These are phyloP conservation scores for Ceriops zippeliana DNA, from an alignment of 345 rosid genomes.

Conservation along the genomic window DNA sequence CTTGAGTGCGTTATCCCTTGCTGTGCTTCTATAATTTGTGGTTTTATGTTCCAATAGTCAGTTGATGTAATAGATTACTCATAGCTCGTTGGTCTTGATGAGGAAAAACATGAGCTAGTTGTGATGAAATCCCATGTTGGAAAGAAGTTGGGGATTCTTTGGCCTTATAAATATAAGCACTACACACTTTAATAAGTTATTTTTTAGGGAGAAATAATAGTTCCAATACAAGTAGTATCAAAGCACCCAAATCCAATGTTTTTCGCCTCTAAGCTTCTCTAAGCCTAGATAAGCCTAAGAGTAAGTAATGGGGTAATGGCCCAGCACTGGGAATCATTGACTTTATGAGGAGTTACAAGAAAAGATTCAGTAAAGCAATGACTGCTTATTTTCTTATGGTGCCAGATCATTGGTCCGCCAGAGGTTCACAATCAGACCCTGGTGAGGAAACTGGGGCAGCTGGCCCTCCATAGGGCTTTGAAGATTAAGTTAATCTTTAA, in stretches of 20 bases:
- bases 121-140: no score
- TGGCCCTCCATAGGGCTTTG: slow-evolving; percentile 18
- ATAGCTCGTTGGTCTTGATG: slow-evolving; percentile 26
- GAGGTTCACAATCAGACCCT: slow-evolving; percentile 23
- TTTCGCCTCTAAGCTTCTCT: no score
- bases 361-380: slow-evolving; percentile 27
- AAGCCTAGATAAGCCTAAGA: no score
- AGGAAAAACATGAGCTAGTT: slow-evolving; percentile 25
- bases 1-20: not conserved
- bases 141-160: no score
- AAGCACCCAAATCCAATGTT: no score
- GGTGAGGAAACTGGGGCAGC: slow-evolving; percentile 33
- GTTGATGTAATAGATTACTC: slow-evolving; percentile 31
- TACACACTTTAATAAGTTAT: no score
- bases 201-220: no score
- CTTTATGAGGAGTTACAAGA: slow-evolving; percentile 28
- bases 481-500: slow-evolving; percentile 12
- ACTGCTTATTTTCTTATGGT: slow-evolving; percentile 21
- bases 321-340: slow-evolving; percentile 21
- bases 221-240: no score
- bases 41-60: slow-evolving; percentile 10
- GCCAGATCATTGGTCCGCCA: slow-evolving; percentile 30
- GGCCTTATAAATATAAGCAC: no score
- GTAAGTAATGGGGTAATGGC: no score
- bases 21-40: not conserved